A percentile compares a stretch with the other conserved stretches of the same genome.
phyloP scores from a whole-genome alignment of 805 yeast species.

The Sugiyamaella boreocaroliniensis region DNA sequence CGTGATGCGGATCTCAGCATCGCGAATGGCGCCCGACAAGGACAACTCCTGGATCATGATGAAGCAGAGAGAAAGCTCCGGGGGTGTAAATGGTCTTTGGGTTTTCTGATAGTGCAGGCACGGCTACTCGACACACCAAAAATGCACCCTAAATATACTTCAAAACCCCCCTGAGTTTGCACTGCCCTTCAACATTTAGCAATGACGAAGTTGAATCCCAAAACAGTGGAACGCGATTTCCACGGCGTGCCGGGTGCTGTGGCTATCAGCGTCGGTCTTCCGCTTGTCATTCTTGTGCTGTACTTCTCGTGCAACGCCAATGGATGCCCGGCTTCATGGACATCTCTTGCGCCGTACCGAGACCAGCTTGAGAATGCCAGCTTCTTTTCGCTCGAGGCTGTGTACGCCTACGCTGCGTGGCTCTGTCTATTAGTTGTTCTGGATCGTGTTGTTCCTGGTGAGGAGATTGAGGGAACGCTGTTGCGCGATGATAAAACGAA shows the following conservation, averaged over 20 bases:
- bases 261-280: slow-evolving; percentile 59
- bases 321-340: slow-evolving; percentile 27
- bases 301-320: slow-evolving; percentile 55
- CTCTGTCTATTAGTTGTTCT: slow-evolving; percentile 55
- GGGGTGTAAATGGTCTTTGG: background rate
- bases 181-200: background rate
- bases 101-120: background rate
- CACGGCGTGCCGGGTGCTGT: slow-evolving; percentile 71
- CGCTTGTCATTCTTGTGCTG: slow-evolving; percentile 52
- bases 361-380: slow-evolving; percentile 12
- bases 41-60: slow-evolving; percentile 34
- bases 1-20: slow-evolving; percentile 27
- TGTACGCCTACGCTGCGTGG: slow-evolving; percentile 71
- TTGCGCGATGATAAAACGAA: slow-evolving; percentile 65
- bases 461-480: slow-evolving; percentile 52
- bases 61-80: background rate
- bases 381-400: slow-evolving; percentile 34
- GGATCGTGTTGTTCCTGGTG: slow-evolving; percentile 65
- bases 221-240: slow-evolving; percentile 66
- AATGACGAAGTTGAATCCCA: slow-evolving; percentile 47
- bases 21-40: slow-evolving; percentile 28
- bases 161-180: background rate
- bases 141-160: too few species aligned
- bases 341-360: slow-evolving; percentile 16
- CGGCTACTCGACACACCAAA: background rate